A percentile compares a stretch with the other conserved stretches of the same genome.
Evolutionary conservation across 2,329 filamentous ascomycete genomes (phyloP).

Genomic region (Dothideomycetes sp.): DNA sequence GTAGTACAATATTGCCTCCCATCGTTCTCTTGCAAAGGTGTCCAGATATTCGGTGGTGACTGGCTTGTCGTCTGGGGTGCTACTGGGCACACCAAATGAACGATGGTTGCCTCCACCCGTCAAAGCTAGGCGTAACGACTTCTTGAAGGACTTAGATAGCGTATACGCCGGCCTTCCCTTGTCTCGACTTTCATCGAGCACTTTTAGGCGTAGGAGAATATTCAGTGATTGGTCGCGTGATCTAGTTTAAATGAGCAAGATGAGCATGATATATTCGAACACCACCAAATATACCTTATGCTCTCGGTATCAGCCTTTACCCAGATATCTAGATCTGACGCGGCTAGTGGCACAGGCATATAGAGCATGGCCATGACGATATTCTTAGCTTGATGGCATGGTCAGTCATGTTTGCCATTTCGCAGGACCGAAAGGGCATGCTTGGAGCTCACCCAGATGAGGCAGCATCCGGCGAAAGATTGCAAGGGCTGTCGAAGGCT

Average conservation of each 20-base stretch:
- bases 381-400: slow-evolving; percentile 61
- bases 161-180: slow-evolving; percentile 57
- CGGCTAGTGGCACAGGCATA: slow-evolving; percentile 66
- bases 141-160: slow-evolving; percentile 71
- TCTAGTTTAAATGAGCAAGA: too few relatives aligned
- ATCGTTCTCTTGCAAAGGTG: slow-evolving; percentile 73
- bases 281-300: slow-evolving; percentile 9
- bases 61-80: slow-evolving; percentile 47
- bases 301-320: slow-evolving; percentile 50
- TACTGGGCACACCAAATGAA: slow-evolving; percentile 82
- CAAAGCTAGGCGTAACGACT: slow-evolving; percentile 73
- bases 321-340: slow-evolving; percentile 78
- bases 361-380: slow-evolving; percentile 95
- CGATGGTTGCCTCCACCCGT: slow-evolving; percentile 77
- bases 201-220: slow-evolving; percentile 75
- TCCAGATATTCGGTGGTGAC: slow-evolving; percentile 68
- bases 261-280: too few relatives aligned
- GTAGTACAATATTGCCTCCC: slow-evolving; percentile 93
- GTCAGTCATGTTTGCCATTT: slow-evolving; percentile 3
- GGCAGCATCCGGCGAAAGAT: slow-evolving; percentile 97
- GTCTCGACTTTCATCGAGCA: slow-evolving; percentile 52
- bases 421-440: background rate
- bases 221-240: slow-evolving; percentile 76
- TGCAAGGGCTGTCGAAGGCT: slow-evolving; percentile 87
- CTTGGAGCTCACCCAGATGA: slow-evolving; percentile 55